phyloP scores from a whole-genome alignment of 208 protist genomes.

The Leishmania turanica region DNA sequence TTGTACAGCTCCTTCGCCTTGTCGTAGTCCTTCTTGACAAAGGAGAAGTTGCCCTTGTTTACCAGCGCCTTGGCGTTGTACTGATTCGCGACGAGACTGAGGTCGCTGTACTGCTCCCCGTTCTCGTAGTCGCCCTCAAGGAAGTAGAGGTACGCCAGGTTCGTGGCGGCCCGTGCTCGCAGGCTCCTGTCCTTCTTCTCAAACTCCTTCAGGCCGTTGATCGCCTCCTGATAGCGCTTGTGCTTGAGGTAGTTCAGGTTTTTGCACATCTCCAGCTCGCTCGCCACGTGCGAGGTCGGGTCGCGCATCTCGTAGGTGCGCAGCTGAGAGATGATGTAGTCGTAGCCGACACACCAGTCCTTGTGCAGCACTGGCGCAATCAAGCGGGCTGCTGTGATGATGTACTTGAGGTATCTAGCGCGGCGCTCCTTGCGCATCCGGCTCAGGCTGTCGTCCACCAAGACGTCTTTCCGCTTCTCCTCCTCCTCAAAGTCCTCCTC shows the following conservation, averaged over 20 bases:
- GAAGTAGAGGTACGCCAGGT: constrained; percentile 98
- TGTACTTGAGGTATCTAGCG: constrained; percentile 80
- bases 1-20: constrained; percentile 94
- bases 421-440: constrained; percentile 83
- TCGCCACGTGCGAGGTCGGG: constrained; percentile 86
- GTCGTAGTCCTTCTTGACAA: constrained; percentile 89
- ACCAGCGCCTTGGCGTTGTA: constrained; percentile 98
- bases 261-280: constrained; percentile 96
- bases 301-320: constrained; percentile 91
- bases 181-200: constrained; percentile 96
- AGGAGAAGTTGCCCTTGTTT: constrained; percentile 97
- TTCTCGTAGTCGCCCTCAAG: constrained; percentile 97
- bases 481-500: constrained; percentile 90
- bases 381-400: constrained; percentile 93
- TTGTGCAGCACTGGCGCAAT: constrained; percentile 95
- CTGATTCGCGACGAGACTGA: constrained; percentile 93
- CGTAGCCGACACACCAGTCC: constrained; percentile 93
- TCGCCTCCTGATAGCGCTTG: constrained; percentile 93
- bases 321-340: constrained; percentile 95
- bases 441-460: constrained; percentile 84
- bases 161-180: constrained; percentile 93
- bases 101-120: constrained; percentile 96
- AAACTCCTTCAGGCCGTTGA: constrained; percentile 94
- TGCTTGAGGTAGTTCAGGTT: constrained; percentile 95
- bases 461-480: constrained; percentile 77